A percentile compares a stretch with the other conserved stretches of the same genome.
Evolutionary conservation across 2,329 filamentous ascomycete species (phyloP).

Genomic region (Fusarium cyanostomum): DNA sequence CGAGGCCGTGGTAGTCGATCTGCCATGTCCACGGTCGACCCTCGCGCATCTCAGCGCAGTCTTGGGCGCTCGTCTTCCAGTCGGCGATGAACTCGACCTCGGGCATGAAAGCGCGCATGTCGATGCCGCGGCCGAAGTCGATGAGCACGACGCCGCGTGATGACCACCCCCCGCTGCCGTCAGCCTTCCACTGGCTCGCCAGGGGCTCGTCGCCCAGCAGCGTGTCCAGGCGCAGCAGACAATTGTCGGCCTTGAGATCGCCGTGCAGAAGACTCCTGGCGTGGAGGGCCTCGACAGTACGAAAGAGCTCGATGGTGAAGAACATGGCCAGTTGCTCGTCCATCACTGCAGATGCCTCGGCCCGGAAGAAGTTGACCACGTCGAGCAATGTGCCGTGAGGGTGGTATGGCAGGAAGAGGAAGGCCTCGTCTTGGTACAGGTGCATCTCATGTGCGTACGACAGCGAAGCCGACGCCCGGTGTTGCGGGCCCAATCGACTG

Average conservation of each 20-base stretch:
- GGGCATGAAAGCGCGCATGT: slow-evolving; percentile 84
- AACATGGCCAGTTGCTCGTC: slow-evolving; percentile 96
- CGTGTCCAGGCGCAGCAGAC: slow-evolving; percentile 82
- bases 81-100: slow-evolving; percentile 88
- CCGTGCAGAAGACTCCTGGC: slow-evolving; percentile 83
- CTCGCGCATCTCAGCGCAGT: slow-evolving; percentile 96
- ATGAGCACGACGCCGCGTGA: slow-evolving; percentile 85
- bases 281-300: slow-evolving; percentile 89
- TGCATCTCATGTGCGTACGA: slow-evolving; percentile 90
- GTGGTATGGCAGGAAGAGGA: slow-evolving; percentile 86
- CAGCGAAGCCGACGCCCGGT: slow-evolving; percentile 79
- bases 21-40: slow-evolving; percentile 96
- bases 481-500: slow-evolving; percentile 74
- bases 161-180: slow-evolving; percentile 81
- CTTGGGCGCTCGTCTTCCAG: slow-evolving; percentile 87
- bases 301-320: slow-evolving; percentile 89
- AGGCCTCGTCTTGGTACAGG: slow-evolving; percentile 88
- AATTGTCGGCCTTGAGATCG: slow-evolving; percentile 95
- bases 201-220: slow-evolving; percentile 56
- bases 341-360: slow-evolving; percentile 77
- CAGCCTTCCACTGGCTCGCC: slow-evolving; percentile 72
- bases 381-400: slow-evolving; percentile 94
- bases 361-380: slow-evolving; percentile 85
- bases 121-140: slow-evolving; percentile 93
- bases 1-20: slow-evolving; percentile 94